Evolutionary conservation across 345 rosid species (phyloP).

Genomic region (Populus tremula): DNA sequence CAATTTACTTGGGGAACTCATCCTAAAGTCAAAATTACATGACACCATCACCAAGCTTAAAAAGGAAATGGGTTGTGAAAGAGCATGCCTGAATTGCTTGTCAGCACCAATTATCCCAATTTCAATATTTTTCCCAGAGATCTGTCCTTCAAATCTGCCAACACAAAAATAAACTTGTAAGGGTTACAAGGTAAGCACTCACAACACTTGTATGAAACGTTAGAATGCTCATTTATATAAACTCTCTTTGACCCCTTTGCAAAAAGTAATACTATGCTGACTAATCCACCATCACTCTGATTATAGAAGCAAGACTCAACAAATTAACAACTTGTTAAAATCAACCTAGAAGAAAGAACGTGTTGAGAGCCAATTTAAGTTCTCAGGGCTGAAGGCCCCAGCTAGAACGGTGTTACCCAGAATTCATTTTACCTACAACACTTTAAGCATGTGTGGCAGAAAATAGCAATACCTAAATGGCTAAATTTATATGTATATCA

Average conservation of each 20-base stretch:
- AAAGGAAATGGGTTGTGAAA: not conserved
- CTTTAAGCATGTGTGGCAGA: not conserved
- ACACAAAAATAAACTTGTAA: conserved; percentile 6
- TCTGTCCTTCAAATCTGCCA: conserved; percentile 86
- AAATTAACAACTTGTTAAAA: not conserved
- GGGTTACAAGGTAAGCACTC: not conserved
- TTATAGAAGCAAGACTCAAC: not conserved
- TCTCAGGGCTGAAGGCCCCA: not conserved
- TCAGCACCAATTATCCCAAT: conserved; percentile 76
- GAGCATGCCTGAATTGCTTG: conserved; percentile 66
- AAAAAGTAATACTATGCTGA: not conserved
- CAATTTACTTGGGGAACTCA: not conserved
- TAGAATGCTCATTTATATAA: not conserved
- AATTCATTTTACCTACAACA: not conserved
- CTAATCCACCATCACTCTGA: not conserved
- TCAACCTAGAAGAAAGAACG: not conserved
- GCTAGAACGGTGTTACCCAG: not conserved
- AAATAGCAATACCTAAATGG: not conserved
- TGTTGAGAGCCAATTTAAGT: not conserved
- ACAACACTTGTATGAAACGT: not conserved
- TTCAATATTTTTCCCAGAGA: conserved; percentile 69
- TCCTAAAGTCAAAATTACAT: not conserved
- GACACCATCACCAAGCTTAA: not conserved
- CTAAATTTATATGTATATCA: not conserved
- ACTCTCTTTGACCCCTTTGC: not conserved